Conservation (phyloP, 805 yeast genomes). For the Starmerella sirachaensis region DNA sequence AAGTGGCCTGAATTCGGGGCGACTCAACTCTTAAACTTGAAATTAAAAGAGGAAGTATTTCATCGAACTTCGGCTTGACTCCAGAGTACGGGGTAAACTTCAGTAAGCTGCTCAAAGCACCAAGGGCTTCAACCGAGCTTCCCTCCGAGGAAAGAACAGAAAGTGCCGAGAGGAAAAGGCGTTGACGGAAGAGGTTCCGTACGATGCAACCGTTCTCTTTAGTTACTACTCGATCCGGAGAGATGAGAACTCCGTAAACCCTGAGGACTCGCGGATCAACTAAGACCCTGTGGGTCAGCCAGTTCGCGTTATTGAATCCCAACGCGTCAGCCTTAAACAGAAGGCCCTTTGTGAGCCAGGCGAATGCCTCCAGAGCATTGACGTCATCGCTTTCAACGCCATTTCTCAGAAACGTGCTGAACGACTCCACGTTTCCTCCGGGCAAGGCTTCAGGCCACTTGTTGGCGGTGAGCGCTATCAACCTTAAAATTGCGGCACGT, state of each 20-base stretch:
- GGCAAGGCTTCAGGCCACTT: constrained; percentile 34
- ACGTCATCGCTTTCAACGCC: constrained; percentile 16
- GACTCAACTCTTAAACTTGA: constrained; percentile 45
- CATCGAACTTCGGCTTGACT: constrained; percentile 49
- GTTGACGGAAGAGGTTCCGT: constrained; percentile 67
- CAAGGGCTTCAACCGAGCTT: constrained; percentile 35
- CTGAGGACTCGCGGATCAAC: constrained; percentile 36
- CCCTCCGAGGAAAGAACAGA: constrained; percentile 43
- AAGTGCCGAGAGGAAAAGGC: constrained; percentile 50
- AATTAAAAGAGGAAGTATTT: constrained; percentile 58
- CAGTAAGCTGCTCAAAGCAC: constrained; percentile 55
- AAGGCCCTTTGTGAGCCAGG: constrained; percentile 68
- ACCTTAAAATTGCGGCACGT: constrained; percentile 46
- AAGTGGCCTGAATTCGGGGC: constrained; percentile 7
- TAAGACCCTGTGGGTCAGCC: constrained; percentile 31
- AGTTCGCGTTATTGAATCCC: constrained; percentile 29
- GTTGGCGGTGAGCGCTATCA: constrained; percentile 44
- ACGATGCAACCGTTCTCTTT: constrained; percentile 47
- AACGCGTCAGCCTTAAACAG: constrained; percentile 42
- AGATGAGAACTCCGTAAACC: constrained; percentile 50
- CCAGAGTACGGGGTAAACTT: constrained; percentile 52
- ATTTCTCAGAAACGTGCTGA: constrained; percentile 19
- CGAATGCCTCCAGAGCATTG: constrained; percentile 37
- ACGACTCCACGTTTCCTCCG: background rate
- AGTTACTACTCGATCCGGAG: constrained; percentile 52